Conservation (phyloP, 768 basidiomycete species). For the Brasilioporus rufonigricans region DNA sequence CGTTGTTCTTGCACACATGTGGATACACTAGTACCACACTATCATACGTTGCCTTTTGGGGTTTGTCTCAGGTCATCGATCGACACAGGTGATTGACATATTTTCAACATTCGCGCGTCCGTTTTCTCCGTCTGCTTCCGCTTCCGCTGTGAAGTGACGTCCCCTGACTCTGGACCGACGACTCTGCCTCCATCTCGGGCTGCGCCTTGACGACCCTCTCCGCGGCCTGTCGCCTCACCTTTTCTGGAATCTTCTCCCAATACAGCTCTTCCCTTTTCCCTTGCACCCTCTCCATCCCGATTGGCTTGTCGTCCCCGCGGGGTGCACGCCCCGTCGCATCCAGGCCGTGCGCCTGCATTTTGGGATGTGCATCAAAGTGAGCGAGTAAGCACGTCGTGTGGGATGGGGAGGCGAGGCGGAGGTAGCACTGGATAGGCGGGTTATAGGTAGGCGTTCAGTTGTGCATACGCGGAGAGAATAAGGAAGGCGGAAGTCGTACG, state of each 20-base stretch:
- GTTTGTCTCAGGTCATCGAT: too few species aligned
- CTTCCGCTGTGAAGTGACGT: not conserved
- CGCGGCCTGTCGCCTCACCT: conserved; percentile 61
- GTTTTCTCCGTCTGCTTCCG: conserved; percentile 13
- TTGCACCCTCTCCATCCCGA: conserved; percentile 53
- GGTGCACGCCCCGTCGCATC: conserved; percentile 46
- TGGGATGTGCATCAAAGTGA: conserved; percentile 39
- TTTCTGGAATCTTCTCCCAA: conserved; percentile 79
- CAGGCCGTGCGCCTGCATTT: conserved; percentile 48
- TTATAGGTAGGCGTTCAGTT: not conserved
- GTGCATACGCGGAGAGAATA: not conserved
- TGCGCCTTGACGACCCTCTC: conserved; percentile 36
- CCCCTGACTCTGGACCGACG: not conserved
- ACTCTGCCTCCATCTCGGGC: not conserved
- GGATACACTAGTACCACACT: too few species aligned
- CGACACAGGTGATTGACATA: too few species aligned
- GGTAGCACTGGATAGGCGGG: conserved; percentile 53
- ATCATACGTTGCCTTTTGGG: too few species aligned
- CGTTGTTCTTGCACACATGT: too few species aligned
- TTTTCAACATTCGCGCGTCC: conserved; percentile 6
- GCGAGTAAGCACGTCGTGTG: conserved; percentile 45
- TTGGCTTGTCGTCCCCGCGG: conserved; percentile 22
- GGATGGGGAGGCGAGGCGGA: conserved; percentile 58
- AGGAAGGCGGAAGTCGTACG: too few species aligned
- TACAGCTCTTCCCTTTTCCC: conserved; percentile 70